Percentiles rank a stretch among this genome's conserved stretches.
phyloP scores from a whole-genome alignment of 768 basidiomycete species.

The Dioszegia hungarica region DNA sequence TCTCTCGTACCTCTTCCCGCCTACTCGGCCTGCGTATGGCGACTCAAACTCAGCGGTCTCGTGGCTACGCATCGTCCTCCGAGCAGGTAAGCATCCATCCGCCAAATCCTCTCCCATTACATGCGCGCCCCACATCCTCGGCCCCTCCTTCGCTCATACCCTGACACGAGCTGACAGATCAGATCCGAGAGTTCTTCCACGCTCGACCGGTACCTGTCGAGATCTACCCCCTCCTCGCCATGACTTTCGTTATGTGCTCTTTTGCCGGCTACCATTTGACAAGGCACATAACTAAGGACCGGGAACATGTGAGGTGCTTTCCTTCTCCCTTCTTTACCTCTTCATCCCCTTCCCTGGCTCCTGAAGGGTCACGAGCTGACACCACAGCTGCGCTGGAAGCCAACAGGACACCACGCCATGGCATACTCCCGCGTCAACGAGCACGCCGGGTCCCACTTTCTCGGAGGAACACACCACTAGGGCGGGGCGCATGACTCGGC shows the following conservation, averaged over 20 bases:
- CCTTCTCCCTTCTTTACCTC: background rate
- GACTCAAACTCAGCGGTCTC: no score
- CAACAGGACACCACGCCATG: background rate
- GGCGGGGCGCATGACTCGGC: no score
- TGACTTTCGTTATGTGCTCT: constrained; percentile 25
- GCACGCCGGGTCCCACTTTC: background rate
- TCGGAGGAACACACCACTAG: background rate
- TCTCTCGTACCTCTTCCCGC: no score
- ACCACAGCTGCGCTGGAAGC: background rate
- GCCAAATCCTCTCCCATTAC: no score
- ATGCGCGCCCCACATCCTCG: no score
- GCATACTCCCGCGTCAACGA: background rate
- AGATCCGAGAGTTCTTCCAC: constrained; percentile 16
- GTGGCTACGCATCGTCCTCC: no score
- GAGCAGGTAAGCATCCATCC: no score
- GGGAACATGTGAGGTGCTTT: constrained; percentile 13
- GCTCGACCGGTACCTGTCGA: constrained; percentile 19
- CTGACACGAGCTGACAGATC: background rate
- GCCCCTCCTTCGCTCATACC: no score
- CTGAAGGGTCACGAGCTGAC: background rate
- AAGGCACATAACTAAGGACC: constrained; percentile 16
- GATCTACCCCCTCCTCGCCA: constrained; percentile 21
- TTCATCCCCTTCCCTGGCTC: no score
- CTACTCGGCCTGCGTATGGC: no score
- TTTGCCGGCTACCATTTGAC: constrained; percentile 11